These are phyloP conservation scores for Euphrasia arctica DNA, from an alignment of 305 asterid species.

Conservation along the genomic window DNA sequence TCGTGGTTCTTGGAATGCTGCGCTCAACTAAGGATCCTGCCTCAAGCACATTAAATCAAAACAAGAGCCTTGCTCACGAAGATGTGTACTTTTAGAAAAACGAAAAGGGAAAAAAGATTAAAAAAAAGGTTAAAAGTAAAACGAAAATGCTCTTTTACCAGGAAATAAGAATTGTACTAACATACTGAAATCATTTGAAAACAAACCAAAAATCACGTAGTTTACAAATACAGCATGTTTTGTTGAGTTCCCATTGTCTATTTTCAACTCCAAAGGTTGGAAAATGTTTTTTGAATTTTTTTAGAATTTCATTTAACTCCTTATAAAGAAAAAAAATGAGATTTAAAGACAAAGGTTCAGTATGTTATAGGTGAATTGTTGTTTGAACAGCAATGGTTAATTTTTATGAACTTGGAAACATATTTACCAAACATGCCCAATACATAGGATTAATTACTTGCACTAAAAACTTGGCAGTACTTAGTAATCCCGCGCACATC, in stretches of 20 bases:
- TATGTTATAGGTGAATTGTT: too few relatives aligned
- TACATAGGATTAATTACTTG: conserved; percentile 31
- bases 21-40: conserved; percentile 97
- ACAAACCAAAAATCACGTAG: background rate
- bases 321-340: too few relatives aligned
- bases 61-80: background rate
- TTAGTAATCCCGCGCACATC: conserved; percentile 63
- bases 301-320: too few relatives aligned
- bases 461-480: conserved; percentile 84
- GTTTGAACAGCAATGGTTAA: too few relatives aligned
- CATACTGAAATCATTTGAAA: conserved; percentile 10
- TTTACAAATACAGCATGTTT: background rate
- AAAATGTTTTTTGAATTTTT: too few relatives aligned
- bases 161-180: background rate
- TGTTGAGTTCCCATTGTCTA: background rate
- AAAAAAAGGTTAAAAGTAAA: background rate
- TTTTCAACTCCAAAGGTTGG: too few relatives aligned
- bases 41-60: conserved; percentile 24
- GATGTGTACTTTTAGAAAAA: background rate
- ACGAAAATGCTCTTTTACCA: conserved; percentile 1
- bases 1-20: conserved; percentile 92
- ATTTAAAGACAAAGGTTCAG: too few relatives aligned
- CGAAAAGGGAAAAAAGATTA: background rate
- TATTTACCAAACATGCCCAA: background rate
- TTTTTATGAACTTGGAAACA: too few relatives aligned